These are phyloP conservation scores for Magnusiomyces suaveolens DNA, from an alignment of 1,139 yeast genomes.

Conservation along the genomic window DNA sequence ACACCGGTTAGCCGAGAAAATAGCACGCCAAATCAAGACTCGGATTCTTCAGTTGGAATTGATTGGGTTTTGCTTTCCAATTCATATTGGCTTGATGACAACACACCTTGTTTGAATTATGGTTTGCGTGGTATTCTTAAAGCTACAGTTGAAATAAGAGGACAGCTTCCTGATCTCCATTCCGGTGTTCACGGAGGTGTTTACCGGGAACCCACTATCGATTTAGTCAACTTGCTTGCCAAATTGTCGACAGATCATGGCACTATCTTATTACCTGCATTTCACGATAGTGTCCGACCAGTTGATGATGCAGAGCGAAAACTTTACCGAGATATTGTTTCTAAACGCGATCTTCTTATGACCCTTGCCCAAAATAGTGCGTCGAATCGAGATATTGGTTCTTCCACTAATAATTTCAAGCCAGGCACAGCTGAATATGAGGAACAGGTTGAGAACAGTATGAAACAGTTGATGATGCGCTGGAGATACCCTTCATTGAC, in stretches of 20 bases:
- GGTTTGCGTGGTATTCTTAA: constrained; percentile 89
- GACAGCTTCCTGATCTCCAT: constrained; percentile 79
- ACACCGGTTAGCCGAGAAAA: not conserved
- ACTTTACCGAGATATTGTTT: constrained; percentile 53
- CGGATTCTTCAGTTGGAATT: constrained; percentile 29
- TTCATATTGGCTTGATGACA: constrained; percentile 89
- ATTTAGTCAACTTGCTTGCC: constrained; percentile 62
- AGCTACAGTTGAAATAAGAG: constrained; percentile 57
- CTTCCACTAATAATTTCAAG: not conserved
- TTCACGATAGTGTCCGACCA: constrained; percentile 55
- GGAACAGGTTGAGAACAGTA: not conserved
- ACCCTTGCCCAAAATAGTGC: constrained; percentile 17
- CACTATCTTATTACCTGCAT: constrained; percentile 56
- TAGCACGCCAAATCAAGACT: not conserved
- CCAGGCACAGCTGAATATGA: not conserved
- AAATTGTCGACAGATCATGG: constrained; percentile 49
- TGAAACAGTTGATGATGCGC: constrained; percentile 47
- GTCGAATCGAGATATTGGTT: not conserved
- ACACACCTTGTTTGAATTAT: constrained; percentile 82
- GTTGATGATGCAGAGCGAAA: constrained; percentile 47
- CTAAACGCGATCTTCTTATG: constrained; percentile 36
- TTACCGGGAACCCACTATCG: constrained; percentile 80
- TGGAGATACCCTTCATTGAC: constrained; percentile 92
- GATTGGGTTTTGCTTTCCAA: constrained; percentile 89
- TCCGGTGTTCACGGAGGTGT: constrained; percentile 97